Evolutionary conservation across 768 basidiomycete species (phyloP), one percentile per base, ranked within the genome.

Genomic region (Tylopilus subfusipes): DNA sequence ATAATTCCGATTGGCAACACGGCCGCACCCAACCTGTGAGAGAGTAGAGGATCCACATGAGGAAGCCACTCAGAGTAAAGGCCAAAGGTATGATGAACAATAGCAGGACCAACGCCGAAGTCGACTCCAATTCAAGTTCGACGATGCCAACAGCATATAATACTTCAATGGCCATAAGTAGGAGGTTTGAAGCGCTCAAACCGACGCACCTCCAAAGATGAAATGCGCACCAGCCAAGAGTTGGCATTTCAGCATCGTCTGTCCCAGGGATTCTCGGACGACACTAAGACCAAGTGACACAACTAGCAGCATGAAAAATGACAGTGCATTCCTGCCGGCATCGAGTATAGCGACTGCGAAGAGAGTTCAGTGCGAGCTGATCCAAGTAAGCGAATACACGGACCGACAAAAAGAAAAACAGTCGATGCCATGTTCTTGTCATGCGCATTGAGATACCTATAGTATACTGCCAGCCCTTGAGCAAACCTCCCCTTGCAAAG

Each of bases 141-240:
- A 97, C 96, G 38, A 96, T 95, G 19, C 97, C 97, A 49, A 98
- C 83, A 9, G 93, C 89, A 67, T 98, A 99, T 40, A 98, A 72
- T 31, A 94, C 90, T 93, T 56, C 14, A 53, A 29, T 45, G 2
- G n/a, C 5, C 27, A 27, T 68, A n/a, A 67, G 58, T 24, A 11
- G 16, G 33, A 50, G 36, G 39, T 25, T 33, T 9, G 7, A 3
- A 2, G 16, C 14, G 40, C 25, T 46, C 45, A 30, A 40, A 31
- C 48, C 40, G 21, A 73, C 86, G 58, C 68, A 97, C 96, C 91
- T 68, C 94, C 95, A 65, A 98, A 98, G 53, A 94, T 64, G 63
- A 97, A 97, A 70, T 98, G 96, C 34, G 87, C 84, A 1, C 77
- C 82, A 11, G 93, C 88, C 52, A 99, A 75, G 21, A 87, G 67